Evolutionary conservation across 108 stramenopile genomes (phyloP).

Genomic region (Seminavis robusta): DNA sequence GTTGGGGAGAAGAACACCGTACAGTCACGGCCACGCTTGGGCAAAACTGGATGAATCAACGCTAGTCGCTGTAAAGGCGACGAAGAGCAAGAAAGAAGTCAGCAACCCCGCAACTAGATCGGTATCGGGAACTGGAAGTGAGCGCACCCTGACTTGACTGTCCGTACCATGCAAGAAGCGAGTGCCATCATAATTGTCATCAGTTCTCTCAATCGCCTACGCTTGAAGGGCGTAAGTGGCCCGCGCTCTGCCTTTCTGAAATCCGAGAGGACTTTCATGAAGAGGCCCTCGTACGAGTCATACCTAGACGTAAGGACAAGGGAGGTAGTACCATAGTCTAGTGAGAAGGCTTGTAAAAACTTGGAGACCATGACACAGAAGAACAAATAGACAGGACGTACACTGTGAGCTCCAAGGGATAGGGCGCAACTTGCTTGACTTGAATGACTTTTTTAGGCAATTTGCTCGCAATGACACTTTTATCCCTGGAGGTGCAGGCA

Average conservation of each 20-base stretch:
- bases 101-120: background rate
- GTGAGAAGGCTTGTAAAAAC: too few relatives aligned
- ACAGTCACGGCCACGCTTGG: constrained; percentile 19
- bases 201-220: constrained; percentile 11
- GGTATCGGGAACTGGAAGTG: background rate
- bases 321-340: too few relatives aligned
- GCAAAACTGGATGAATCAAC: constrained; percentile 21
- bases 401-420: constrained; percentile 17
- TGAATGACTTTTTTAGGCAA: constrained; percentile 1
- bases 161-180: constrained; percentile 23
- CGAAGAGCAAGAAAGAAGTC: too few relatives aligned
- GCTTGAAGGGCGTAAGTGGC: constrained; percentile 1
- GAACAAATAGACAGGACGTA: too few relatives aligned
- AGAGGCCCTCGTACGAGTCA: constrained; percentile 23
- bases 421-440: constrained; percentile 2
- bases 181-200: constrained; percentile 31
- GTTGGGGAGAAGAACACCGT: constrained; percentile 29
- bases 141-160: background rate
- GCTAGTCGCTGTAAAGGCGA: too few relatives aligned
- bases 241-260: constrained; percentile 15
- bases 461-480: constrained; percentile 13
- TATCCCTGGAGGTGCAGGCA: too few relatives aligned
- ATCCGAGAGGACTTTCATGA: constrained; percentile 18
- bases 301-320: too few relatives aligned
- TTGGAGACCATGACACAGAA: too few relatives aligned